These are phyloP conservation scores for Aspergillus vadensis DNA, from an alignment of 2,329 filamentous ascomycete genomes.

Conservation along the genomic window DNA sequence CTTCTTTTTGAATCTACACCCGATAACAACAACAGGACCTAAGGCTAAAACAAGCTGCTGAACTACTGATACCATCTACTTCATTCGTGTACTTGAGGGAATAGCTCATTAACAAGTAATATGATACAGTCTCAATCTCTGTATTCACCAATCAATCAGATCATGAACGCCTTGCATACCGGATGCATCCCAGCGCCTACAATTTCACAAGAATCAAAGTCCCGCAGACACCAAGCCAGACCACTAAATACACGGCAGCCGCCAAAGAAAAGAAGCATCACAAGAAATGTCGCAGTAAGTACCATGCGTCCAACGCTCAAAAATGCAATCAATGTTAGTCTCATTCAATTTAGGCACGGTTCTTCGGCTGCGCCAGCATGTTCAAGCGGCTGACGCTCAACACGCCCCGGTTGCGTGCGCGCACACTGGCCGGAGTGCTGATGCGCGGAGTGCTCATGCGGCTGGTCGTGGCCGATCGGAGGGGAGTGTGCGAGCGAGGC, in stretches of 20 bases:
- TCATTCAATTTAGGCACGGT: conserved; percentile 29
- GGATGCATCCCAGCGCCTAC: background rate
- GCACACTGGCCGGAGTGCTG: conserved; percentile 35
- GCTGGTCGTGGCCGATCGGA: conserved; percentile 24
- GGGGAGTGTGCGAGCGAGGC: conserved; percentile 35
- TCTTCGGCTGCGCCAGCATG: conserved; percentile 51
- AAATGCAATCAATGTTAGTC: conserved; percentile 12
- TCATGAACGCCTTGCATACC: background rate
- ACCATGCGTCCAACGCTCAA: conserved; percentile 11
- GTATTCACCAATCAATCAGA: background rate
- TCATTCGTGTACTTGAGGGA: background rate
- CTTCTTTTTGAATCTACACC: no score
- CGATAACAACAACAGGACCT: no score
- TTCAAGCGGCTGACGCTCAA: conserved; percentile 52
- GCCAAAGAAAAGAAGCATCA: conserved; percentile 5
- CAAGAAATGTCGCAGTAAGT: conserved; percentile 4
- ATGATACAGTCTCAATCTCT: background rate
- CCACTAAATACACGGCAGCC: background rate
- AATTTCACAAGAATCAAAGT: background rate
- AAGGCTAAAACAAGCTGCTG: no score
- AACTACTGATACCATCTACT: background rate
- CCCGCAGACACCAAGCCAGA: background rate
- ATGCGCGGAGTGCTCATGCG: conserved; percentile 27
- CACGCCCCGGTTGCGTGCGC: conserved; percentile 32
- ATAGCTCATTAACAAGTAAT: background rate